These are phyloP conservation scores for Candida sakaeoensis DNA, from an alignment of 805 yeast genomes.

Conservation along the genomic window DNA sequence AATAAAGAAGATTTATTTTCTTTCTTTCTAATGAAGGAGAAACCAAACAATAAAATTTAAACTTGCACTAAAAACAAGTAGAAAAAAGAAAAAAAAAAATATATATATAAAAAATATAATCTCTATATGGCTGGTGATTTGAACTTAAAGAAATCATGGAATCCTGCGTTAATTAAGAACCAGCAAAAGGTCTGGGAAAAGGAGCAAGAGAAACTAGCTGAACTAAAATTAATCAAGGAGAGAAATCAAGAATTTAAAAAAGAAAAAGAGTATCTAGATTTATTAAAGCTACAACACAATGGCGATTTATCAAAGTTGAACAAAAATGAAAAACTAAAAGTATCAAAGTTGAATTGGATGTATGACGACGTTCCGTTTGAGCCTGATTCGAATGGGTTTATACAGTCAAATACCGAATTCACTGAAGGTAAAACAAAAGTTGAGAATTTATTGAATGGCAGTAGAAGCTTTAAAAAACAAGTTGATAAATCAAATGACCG, in stretches of 20 bases:
- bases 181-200: conserved; percentile 79
- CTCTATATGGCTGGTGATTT: conserved; percentile 63
- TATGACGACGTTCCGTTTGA: conserved; percentile 53
- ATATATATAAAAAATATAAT: no score
- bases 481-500: conserved; percentile 12
- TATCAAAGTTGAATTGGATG: conserved; percentile 79
- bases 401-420: conserved; percentile 31
- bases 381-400: conserved; percentile 33
- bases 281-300: conserved; percentile 45
- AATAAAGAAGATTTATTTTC: no score
- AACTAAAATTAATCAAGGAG: conserved; percentile 59
- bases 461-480: conserved; percentile 35
- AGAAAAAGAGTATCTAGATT: conserved; percentile 58
- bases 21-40: no score
- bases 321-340: conserved; percentile 30
- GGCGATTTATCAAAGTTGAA: conserved; percentile 24
- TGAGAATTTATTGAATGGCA: conserved; percentile 56
- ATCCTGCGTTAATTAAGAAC: conserved; percentile 83
- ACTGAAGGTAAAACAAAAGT: conserved; percentile 29
- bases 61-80: no score
- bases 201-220: conserved; percentile 76
- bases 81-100: conserved; percentile 1
- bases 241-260: conserved; percentile 59
- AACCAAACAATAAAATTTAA: no score
- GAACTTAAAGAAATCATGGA: conserved; percentile 93